Conservation (phyloP, 306 rosid genomes). For the Quercus robur region DNA sequence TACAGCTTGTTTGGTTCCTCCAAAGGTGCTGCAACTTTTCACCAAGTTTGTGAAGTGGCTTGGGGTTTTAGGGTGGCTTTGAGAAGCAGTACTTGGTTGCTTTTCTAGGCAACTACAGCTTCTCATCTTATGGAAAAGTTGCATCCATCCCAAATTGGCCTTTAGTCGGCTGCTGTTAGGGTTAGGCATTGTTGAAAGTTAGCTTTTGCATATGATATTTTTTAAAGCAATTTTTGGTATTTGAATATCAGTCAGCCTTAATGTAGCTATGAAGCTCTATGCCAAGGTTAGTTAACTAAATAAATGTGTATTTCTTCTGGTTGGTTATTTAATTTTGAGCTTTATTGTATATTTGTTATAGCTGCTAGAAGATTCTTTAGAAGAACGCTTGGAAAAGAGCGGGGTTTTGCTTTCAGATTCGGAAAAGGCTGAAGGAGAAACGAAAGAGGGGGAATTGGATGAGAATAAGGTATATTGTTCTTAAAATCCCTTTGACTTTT, state of each 20-base stretch:
- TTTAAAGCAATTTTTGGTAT: not conserved
- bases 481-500: slow-evolving; percentile 4
- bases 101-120: not conserved
- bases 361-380: slow-evolving; percentile 93
- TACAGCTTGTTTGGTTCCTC: no score
- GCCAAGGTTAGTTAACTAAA: not conserved
- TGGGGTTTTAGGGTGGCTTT: not conserved
- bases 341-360: slow-evolving; percentile 19
- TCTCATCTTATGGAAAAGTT: not conserved
- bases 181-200: not conserved
- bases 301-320: not conserved
- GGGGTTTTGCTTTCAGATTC: slow-evolving; percentile 75
- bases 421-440: slow-evolving; percentile 85
- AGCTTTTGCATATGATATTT: not conserved
- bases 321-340: not conserved
- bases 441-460: slow-evolving; percentile 76
- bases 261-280: not conserved
- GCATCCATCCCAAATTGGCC: not conserved
- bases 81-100: not conserved
- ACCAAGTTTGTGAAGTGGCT: not conserved
- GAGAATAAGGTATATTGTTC: slow-evolving; percentile 68
- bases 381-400: slow-evolving; percentile 82
- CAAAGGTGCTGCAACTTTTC: not conserved
- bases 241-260: not conserved
- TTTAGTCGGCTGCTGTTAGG: not conserved